Base-by-base conservation (phyloP, 352 stramenopile genomes). In the Phytophthora vignae region DNA sequence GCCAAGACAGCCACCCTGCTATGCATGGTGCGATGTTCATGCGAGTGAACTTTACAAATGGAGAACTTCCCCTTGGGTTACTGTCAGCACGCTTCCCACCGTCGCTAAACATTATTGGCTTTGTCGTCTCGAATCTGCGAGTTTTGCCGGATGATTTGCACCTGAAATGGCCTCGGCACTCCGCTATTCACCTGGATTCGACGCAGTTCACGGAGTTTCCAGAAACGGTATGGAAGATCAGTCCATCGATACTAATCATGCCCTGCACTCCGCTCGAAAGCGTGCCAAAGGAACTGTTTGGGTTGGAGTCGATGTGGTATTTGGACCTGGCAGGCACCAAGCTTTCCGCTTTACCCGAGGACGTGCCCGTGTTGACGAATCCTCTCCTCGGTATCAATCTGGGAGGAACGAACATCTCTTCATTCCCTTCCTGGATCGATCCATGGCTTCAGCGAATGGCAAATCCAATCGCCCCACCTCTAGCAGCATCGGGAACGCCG, bases 111-210 rank as follows among this genome's bases (percentile, higher is more conserved):
- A 56, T 71, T 21, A 73, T 81, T 21, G 70, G 66, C 1, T 78
- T 81, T 48, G n/a, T 75, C 21, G 61, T 72, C 1, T 76, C 74
- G 12, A 78, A 81, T 27, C 21, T 81, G 14, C 22, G 54, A 5
- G 40, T 65, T 4, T 48, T 81, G 40, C 74, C 74, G 1, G 65
- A 71, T 48, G 61, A 81, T 63, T 56, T 81, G 0, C 65, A 81
- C 48, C 55, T 44, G 6, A 81, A 81, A 31, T 81, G 74, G 74
- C 74, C 74, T 31, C 48, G 49, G 1, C 68, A 76, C 48, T 64
- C 65, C 2, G 31, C 73, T 6, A 46, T 79, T 38, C 63, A 79
- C 14, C 55, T 79, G 4, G 63, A 77, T 21, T 56, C 68, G 9
- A 74, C 59, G 8, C 54, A 79, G 11, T 71, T 79, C 25, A 74